These are phyloP conservation scores for Ampelocalamus luodianensis DNA, from an alignment of 176 grass and related monocot genomes.

Conservation along the genomic window DNA sequence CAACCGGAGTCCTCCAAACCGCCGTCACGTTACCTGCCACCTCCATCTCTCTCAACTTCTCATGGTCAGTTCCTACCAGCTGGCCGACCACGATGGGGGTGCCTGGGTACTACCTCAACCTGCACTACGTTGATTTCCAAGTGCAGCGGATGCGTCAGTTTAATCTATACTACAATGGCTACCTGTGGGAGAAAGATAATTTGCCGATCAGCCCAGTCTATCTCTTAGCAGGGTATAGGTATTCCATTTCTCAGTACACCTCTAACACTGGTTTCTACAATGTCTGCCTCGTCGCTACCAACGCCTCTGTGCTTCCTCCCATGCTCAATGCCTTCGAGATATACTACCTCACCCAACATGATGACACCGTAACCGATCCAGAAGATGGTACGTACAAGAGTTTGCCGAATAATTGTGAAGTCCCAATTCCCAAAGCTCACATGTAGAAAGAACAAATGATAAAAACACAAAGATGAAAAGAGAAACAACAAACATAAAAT, in stretches of 20 bases:
- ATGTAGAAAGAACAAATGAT: no score
- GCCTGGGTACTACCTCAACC: background rate
- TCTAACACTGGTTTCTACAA: background rate
- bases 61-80: background rate
- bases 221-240: no score
- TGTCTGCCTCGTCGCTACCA: background rate
- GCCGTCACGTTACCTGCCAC: background rate
- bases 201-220: no score
- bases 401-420: no score
- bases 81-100: background rate
- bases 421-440: no score
- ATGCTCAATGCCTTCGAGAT: background rate
- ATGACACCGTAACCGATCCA: background rate
- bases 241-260: background rate
- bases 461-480: no score
- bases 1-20: background rate
- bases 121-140: background rate
- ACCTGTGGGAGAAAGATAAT: background rate
- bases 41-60: background rate
- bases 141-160: background rate
- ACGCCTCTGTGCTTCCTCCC: background rate
- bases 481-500: no score
- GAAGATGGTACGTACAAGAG: no score
- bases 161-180: background rate
- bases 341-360: background rate